These are phyloP conservation scores for Trichoderma sp. DNA, from an alignment of 2,329 filamentous ascomycete species.

Conservation along the genomic window DNA sequence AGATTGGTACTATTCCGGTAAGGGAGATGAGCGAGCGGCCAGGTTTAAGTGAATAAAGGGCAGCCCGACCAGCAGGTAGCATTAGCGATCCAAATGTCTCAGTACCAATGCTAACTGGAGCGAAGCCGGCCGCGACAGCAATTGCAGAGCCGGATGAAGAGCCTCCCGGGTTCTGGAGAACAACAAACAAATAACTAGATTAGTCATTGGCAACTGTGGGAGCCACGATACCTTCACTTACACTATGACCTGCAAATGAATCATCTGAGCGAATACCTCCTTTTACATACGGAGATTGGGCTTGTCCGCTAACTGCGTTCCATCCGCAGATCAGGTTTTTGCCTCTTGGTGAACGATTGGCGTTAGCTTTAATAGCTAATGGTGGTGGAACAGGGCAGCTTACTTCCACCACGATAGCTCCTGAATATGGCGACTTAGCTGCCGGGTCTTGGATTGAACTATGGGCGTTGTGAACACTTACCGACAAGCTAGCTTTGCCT, in stretches of 20 bases:
- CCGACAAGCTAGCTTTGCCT: conserved; percentile 7
- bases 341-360: neutral
- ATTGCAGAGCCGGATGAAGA: conserved; percentile 59
- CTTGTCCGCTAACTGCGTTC: conserved; percentile 27
- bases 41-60: conserved; percentile 26
- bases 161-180: conserved; percentile 44
- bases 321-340: conserved; percentile 20
- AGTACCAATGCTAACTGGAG: conserved; percentile 58
- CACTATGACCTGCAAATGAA: conserved; percentile 24
- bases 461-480: neutral
- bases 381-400: neutral
- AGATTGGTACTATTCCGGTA: conserved; percentile 21
- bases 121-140: conserved; percentile 53
- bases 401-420: conserved; percentile 16
- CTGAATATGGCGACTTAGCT: neutral
- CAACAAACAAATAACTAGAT: neutral
- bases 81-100: conserved; percentile 53
- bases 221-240: conserved; percentile 6
- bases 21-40: conserved; percentile 20
- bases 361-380: neutral
- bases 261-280: conserved; percentile 21
- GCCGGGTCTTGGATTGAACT: neutral
- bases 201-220: neutral
- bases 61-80: conserved; percentile 23
- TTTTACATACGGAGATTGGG: conserved; percentile 25